Evolutionary conservation across 2,329 filamentous ascomycete species (phyloP).

Genomic region (Pezizomycotina sp.): DNA sequence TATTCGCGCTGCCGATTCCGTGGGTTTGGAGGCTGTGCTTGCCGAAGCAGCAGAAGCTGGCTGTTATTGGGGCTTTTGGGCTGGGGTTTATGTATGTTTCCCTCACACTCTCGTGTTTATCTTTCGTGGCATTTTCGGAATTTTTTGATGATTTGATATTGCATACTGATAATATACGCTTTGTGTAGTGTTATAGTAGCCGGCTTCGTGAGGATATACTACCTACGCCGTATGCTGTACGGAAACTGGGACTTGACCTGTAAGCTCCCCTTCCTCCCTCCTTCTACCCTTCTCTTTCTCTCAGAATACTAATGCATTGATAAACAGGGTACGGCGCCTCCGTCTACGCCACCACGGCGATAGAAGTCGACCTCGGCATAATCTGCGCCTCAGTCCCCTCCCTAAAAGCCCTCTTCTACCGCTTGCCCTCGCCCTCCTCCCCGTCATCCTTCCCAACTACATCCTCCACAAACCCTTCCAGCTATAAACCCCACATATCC

Average conservation of each 20-base stretch:
- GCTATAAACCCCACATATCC: no score
- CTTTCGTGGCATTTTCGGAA: no score
- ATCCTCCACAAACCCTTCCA: no score
- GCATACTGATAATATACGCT: no score
- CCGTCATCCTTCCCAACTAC: no score
- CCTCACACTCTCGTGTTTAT: no score
- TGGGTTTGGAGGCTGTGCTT: conserved; percentile 35
- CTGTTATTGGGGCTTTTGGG: conserved; percentile 35
- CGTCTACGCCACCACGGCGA: conserved; percentile 14
- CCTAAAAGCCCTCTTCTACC: conserved; percentile 16
- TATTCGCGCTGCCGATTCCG: conserved; percentile 32
- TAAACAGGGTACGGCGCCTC: conserved; percentile 14
- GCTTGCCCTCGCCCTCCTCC: no score
- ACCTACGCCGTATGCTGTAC: no score
- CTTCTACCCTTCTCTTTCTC: no score
- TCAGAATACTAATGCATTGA: no score
- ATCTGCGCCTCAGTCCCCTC: conserved; percentile 16
- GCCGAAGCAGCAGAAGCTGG: conserved; percentile 33
- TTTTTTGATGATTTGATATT: no score
- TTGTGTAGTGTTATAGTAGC: conserved; percentile 13
- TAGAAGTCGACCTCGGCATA: conserved; percentile 18
- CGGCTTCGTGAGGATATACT: conserved; percentile 18
- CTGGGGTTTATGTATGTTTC: conserved; percentile 34
- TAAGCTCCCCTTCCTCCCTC: conserved; percentile 2
- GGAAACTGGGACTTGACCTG: conserved; percentile 18